A percentile compares a stretch with the other conserved stretches of the same genome.
phyloP scores from a whole-genome alignment of 73 alveolate genomes.

The Blepharisma japonicum region DNA sequence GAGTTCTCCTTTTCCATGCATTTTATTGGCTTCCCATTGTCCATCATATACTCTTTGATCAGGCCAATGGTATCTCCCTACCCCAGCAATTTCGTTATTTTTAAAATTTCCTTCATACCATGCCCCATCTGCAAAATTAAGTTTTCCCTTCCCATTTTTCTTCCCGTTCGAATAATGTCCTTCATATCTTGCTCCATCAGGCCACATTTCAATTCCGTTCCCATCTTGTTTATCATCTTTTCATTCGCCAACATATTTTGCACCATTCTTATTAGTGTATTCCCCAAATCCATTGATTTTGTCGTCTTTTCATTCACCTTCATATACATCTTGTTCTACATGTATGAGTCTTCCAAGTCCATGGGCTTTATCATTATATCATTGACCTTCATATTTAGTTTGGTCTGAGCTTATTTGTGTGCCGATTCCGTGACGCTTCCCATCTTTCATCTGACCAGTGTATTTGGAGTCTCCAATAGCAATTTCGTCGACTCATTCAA shows the following conservation, averaged over 20 bases:
- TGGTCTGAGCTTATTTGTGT: conserved; percentile 52
- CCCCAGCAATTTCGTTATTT: conserved; percentile 64
- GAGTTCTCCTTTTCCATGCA: conserved; percentile 80
- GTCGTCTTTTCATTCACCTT: conserved; percentile 82
- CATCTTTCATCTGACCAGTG: conserved; percentile 77
- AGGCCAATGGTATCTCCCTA: conserved; percentile 59
- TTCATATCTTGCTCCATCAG: conserved; percentile 66
- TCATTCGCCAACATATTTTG: conserved; percentile 70
- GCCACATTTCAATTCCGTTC: conserved; percentile 55
- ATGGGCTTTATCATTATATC: conserved; percentile 59
- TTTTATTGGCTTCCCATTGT: conserved; percentile 59
- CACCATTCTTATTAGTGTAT: conserved; percentile 67
- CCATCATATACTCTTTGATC: conserved; percentile 78
- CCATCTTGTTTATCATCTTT: conserved; percentile 59
- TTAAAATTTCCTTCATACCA: conserved; percentile 60
- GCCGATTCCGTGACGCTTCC: conserved; percentile 62
- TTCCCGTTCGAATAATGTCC: conserved; percentile 71
- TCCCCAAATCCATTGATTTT: conserved; percentile 76
- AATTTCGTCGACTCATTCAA: no score
- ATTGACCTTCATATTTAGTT: conserved; percentile 51
- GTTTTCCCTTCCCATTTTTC: conserved; percentile 72
- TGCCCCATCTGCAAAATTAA: conserved; percentile 66
- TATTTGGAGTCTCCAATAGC: conserved; percentile 28
- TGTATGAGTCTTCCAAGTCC: conserved; percentile 79
- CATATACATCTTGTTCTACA: conserved; percentile 82